These are phyloP conservation scores for Spinacia oleracea DNA, from an alignment of 179 eudicot genomes.

Conservation along the genomic window DNA sequence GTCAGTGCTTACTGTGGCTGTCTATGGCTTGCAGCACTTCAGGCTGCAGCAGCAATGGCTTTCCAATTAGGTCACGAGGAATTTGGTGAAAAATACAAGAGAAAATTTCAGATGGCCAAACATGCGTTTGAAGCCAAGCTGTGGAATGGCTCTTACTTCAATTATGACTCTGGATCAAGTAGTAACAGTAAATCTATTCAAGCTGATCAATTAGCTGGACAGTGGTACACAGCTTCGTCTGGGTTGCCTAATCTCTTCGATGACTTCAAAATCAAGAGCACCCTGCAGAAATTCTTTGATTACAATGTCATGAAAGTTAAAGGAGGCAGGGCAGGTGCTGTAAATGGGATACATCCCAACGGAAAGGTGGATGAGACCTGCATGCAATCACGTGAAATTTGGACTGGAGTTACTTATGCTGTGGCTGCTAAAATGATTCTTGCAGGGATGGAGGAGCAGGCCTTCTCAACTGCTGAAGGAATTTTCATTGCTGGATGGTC, in stretches of 20 bases:
- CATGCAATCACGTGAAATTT: constrained; percentile 98
- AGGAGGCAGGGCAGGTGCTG: constrained; percentile 95
- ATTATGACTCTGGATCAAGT: constrained; percentile 95
- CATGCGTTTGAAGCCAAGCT: constrained; percentile 65
- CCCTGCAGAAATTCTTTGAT: constrained; percentile 75
- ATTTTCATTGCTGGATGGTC: constrained; percentile 95
- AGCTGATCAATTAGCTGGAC: constrained; percentile 95
- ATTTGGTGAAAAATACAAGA: constrained; percentile 74
- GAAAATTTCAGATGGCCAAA: constrained; percentile 63
- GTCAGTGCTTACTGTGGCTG: constrained; percentile 95
- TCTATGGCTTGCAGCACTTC: constrained; percentile 92
- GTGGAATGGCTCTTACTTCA: constrained; percentile 96
- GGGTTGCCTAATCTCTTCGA: constrained; percentile 84
- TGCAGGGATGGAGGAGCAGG: constrained; percentile 92
- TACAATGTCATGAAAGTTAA: constrained; percentile 88
- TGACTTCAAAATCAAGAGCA: constrained; percentile 62
- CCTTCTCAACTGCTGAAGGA: constrained; percentile 83
- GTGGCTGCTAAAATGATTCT: constrained; percentile 93
- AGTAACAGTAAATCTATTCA: constrained; percentile 94
- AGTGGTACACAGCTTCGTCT: constrained; percentile 92
- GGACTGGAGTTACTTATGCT: constrained; percentile 96
- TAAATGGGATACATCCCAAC: constrained; percentile 89
- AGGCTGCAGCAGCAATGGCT: constrained; percentile 97
- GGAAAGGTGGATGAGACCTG: constrained; percentile 95
- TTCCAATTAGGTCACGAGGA: constrained; percentile 71